phyloP scores from a whole-genome alignment of 1,284 basidiomycete genomes.

The Boletellus sp. region DNA sequence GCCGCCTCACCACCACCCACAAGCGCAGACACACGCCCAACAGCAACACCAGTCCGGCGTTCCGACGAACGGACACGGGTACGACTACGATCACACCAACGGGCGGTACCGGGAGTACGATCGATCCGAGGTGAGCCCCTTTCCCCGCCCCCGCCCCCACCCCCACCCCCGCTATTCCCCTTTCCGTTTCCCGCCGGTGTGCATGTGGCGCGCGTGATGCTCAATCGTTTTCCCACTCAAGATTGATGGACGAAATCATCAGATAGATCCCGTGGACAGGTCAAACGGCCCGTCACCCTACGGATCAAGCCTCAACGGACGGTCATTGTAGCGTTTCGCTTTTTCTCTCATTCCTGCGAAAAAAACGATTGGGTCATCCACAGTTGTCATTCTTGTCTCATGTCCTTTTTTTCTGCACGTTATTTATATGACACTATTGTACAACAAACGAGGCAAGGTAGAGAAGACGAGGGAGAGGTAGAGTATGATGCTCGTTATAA shows the following conservation, averaged over 20 bases:
- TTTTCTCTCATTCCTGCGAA: too few species aligned
- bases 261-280: slow-evolving; percentile 17
- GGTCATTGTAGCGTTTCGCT: background rate
- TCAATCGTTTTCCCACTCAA: background rate
- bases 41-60: background rate
- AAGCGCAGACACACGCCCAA: background rate
- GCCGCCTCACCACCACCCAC: slow-evolving; percentile 1
- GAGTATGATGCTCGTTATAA: too few species aligned
- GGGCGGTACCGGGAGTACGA: slow-evolving; percentile 29
- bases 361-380: too few species aligned
- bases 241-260: background rate
- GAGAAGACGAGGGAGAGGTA: too few species aligned
- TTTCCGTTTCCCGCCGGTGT: too few species aligned
- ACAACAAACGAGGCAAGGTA: too few species aligned
- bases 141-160: too few species aligned
- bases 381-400: too few species aligned
- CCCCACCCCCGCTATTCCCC: too few species aligned
- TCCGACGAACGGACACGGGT: slow-evolving; percentile 25
- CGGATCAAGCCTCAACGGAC: slow-evolving; percentile 27
- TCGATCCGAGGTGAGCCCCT: slow-evolving; percentile 13
- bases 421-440: too few species aligned
- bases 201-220: too few species aligned
- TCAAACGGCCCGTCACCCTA: slow-evolving; percentile 22
- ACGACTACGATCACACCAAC: slow-evolving; percentile 25
- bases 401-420: too few species aligned